Evolutionary conservation across 768 basidiomycete genomes (phyloP).

Genomic region (Lactarius quietus): DNA sequence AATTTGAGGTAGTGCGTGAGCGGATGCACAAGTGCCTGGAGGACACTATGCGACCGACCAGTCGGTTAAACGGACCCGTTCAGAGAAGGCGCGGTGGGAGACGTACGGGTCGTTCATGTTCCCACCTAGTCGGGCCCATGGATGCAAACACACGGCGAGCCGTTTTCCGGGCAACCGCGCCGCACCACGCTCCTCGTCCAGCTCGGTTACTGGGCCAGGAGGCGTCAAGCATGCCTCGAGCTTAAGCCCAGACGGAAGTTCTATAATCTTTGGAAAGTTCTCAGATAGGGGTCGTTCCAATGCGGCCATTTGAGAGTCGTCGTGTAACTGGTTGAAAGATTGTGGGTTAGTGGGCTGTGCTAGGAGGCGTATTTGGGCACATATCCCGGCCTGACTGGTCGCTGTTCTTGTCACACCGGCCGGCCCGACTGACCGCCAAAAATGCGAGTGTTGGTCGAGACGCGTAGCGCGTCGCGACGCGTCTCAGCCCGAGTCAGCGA

Average conservation of each 20-base stretch:
- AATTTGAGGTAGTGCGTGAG: constrained; percentile 46
- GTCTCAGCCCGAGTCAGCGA: neutral
- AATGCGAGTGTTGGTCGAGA: neutral
- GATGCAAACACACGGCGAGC: constrained; percentile 71
- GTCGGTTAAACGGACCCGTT: neutral
- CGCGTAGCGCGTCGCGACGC: neutral
- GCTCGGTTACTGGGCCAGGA: constrained; percentile 14
- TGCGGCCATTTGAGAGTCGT: constrained; percentile 1
- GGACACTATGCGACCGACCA: constrained; percentile 37
- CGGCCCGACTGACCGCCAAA: neutral
- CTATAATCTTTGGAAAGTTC: constrained; percentile 17
- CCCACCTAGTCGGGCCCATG: constrained; percentile 85
- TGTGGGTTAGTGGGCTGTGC: neutral
- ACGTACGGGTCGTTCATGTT: constrained; percentile 73
- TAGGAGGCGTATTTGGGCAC: neutral
- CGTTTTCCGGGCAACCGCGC: constrained; percentile 33
- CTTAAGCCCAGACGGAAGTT: constrained; percentile 21
- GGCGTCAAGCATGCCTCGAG: constrained; percentile 19
- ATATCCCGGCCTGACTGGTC: neutral
- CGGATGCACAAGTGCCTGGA: constrained; percentile 39
- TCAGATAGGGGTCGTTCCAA: constrained; percentile 8
- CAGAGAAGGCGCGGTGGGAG: neutral
- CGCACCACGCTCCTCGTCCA: constrained; percentile 22
- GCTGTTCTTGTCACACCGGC: neutral
- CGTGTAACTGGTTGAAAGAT: neutral